Evolutionary conservation across 148 eudicot species (phyloP), one percentile per base, ranked within the genome.

Genomic region (Euryodendron excelsum): DNA sequence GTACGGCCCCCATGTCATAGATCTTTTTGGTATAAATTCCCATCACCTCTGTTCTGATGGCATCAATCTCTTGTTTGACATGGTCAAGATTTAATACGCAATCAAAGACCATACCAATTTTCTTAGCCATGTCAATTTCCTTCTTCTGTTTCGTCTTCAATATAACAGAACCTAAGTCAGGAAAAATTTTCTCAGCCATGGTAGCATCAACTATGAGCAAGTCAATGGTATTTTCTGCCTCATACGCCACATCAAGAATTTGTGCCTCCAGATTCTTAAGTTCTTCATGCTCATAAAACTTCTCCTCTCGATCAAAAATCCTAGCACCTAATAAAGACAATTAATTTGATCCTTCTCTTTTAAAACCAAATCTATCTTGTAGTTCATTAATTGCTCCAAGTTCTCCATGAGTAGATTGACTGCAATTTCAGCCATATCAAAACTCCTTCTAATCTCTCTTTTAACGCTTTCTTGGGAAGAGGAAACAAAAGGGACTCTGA

Each of bases 191-290:
- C n/a, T n/a, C n/a, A n/a, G n/a, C n/a, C n/a, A n/a, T n/a, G 8
- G 3, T 41, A 41, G 3, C 8, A 3, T 41, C 8, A 3, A 3
- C n/a, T n/a, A n/a, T n/a, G n/a, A n/a, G n/a, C n/a, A n/a, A n/a
- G n/a, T n/a, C n/a, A n/a, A n/a, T n/a, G 41, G 52, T 31, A 76
- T 80, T 79, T 52, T 80, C 84, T 17, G 81, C 84, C 76, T 78
- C 70, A 23, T 72, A 75, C 1, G 81, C 82, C 18, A 80, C 79
- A 72, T 69, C 84, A 53, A 52, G 20, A 14, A 84, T 84, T 25
- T 74, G 84, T 5, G 73, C 39, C 55, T 65, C 64, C 20, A 84
- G n/a, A n/a, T n/a, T n/a, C n/a, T n/a, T n/a, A n/a, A n/a, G n/a
- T n/a, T n/a, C n/a, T n/a, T n/a, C n/a, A 17, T 78, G 70, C 69